Conservation (phyloP, 1,284 basidiomycete species). For the Ceratobasidium papillatum region DNA sequence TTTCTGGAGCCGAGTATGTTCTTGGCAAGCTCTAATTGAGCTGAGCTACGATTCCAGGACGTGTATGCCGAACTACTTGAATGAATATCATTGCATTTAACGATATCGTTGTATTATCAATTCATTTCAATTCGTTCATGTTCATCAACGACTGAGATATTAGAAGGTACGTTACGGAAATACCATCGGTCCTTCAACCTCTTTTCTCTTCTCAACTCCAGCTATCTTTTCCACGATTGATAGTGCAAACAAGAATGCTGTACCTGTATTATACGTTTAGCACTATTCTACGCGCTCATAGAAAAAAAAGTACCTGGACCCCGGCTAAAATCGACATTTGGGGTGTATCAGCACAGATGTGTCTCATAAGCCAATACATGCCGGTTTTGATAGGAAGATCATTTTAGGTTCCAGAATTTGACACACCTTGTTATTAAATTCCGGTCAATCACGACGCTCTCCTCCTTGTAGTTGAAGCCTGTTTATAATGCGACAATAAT, state of each 20-base stretch:
- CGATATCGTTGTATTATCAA: neutral
- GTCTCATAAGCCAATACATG: neutral
- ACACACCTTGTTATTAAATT: constrained; percentile 79
- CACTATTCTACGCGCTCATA: neutral
- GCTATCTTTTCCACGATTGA: constrained; percentile 73
- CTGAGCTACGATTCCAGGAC: neutral
- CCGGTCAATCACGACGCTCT: constrained; percentile 77
- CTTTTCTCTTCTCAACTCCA: constrained; percentile 70
- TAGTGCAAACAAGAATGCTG: constrained; percentile 78
- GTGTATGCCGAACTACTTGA: neutral
- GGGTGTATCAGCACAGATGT: neutral
- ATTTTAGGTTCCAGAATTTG: neutral
- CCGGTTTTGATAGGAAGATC: constrained; percentile 21
- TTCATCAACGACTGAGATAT: neutral
- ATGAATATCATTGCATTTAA: constrained; percentile 6
- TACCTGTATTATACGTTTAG: constrained; percentile 58
- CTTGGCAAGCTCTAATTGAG: constrained; percentile 60
- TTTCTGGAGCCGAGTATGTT: constrained; percentile 72
- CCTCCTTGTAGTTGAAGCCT: constrained; percentile 83
- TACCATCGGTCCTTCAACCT: constrained; percentile 79
- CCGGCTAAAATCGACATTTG: constrained; percentile 58
- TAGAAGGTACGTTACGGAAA: constrained; percentile 59
- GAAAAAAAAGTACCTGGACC: constrained; percentile 69
- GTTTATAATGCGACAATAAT: neutral
- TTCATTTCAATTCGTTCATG: neutral